phyloP scores from a whole-genome alignment of 768 basidiomycete species.

The Agrocybe praecox region DNA sequence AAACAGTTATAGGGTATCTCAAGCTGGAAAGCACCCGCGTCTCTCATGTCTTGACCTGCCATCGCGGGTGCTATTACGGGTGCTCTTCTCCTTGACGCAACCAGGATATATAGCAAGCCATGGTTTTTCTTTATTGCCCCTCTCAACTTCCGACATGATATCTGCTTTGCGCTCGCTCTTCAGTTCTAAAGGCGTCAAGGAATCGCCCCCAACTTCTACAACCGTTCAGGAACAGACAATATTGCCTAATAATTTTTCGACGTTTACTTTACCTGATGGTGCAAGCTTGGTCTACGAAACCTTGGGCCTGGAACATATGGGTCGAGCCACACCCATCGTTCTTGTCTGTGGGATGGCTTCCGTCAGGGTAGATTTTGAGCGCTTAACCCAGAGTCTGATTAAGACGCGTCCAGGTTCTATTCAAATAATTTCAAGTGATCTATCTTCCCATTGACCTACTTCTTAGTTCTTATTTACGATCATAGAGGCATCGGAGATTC shows the following conservation, averaged over 20 bases:
- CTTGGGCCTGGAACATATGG: conserved; percentile 38
- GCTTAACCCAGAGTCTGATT: conserved; percentile 33
- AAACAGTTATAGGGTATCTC: background rate
- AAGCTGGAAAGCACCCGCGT: background rate
- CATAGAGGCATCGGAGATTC: conserved; percentile 54
- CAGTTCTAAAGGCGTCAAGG: conserved; percentile 6
- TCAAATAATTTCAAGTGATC: background rate
- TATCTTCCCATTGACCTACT: background rate
- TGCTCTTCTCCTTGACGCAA: conserved; percentile 11
- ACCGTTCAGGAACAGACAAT: background rate
- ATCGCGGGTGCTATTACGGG: conserved; percentile 14
- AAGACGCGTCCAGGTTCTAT: conserved; percentile 40
- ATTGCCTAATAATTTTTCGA: conserved; percentile 20
- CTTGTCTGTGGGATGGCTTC: conserved; percentile 44
- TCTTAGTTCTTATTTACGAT: conserved; percentile 46
- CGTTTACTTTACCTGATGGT: conserved; percentile 40
- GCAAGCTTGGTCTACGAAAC: conserved; percentile 44
- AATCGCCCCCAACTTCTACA: background rate
- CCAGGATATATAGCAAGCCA: background rate
- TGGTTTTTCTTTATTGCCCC: background rate
- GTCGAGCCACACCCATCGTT: conserved; percentile 35
- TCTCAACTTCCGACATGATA: background rate
- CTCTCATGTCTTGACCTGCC: background rate
- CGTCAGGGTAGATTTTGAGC: conserved; percentile 40
- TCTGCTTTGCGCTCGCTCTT: background rate